Conservation (phyloP, 176 grass and related monocot genomes). For the Eleusine indica region DNA sequence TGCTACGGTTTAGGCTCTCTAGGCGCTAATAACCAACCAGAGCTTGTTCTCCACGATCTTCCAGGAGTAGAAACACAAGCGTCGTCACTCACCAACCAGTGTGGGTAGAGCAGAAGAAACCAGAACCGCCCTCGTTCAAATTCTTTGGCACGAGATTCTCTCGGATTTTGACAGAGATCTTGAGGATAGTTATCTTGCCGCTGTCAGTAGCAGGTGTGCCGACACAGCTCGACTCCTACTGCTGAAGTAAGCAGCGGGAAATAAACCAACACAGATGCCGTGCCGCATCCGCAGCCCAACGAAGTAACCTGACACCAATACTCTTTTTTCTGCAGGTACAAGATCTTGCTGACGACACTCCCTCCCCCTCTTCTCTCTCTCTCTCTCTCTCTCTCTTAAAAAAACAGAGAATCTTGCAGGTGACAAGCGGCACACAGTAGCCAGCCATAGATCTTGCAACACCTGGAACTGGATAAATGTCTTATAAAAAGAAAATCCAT, state of each 20-base stretch:
- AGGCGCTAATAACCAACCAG: not conserved
- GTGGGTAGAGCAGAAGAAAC: not conserved
- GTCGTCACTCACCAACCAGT: slow-evolving; percentile 11
- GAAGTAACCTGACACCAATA: slow-evolving; percentile 41
- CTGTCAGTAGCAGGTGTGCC: slow-evolving; percentile 49
- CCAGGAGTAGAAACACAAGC: slow-evolving; percentile 2
- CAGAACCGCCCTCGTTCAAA: not conserved
- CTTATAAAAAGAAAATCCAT: not conserved
- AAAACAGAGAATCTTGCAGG: slow-evolving; percentile 37
- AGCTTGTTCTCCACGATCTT: not conserved
- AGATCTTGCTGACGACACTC: slow-evolving; percentile 37
- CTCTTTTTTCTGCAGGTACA: slow-evolving; percentile 10
- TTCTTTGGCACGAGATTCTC: slow-evolving; percentile 34
- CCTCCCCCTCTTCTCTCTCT: not conserved
- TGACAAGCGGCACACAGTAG: slow-evolving; percentile 18
- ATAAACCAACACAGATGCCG: not conserved
- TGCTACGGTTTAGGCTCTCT: not conserved
- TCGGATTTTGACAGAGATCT: slow-evolving; percentile 31
- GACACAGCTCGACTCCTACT: slow-evolving; percentile 30
- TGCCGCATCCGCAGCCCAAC: slow-evolving; percentile 29
- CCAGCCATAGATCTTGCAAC: slow-evolving; percentile 33
- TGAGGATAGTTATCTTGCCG: slow-evolving; percentile 5
- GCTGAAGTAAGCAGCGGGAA: slow-evolving; percentile 37
- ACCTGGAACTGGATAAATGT: not conserved
- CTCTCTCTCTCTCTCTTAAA: not conserved